Evolutionary conservation across 2,329 filamentous ascomycete genomes (phyloP), one percentile per base, ranked within the genome.

Genomic region (Pezicula carpinea): DNA sequence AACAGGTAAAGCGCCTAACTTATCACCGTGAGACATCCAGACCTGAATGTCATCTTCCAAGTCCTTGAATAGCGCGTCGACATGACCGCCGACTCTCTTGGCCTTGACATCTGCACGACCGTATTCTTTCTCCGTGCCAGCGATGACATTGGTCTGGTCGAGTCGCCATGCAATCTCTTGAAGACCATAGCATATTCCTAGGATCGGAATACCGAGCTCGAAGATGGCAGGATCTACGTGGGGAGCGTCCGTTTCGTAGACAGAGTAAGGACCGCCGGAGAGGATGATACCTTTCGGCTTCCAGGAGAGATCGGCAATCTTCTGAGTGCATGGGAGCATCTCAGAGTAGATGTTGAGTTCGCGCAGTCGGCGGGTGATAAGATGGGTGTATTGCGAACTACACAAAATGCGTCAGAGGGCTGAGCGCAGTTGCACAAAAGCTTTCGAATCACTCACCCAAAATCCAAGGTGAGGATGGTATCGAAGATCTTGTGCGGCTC

Each of bases 11-110:
- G 77, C 71, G 33, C 76, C 77, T 10, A 97, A 78, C 74, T 95
- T 95, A 69, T 96, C 90, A 49, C 83, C 84, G 65, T 97, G 92
- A 56, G 80, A 87, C 91, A 96, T 96, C 77, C 80, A 92, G 13
- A 88, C 73, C 49, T 86, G 76, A 59, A 88, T 75, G 43, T 80
- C 71, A 51, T 87, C 82, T 49, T 82, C 85, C 10, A 96, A 63
- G 14, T 83, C 88, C 22, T 80, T 75, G 66, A 96, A 96, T 18
- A 97, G 80, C 40, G 78, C 76, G 65, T 96, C 85, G 56, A 87
- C 83, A 60, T 89, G 82, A 40, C 71, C 65, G 53, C 73, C 69
- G 42, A 74, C 71, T 53, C 76, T 76, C 51, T 80, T 70, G 26
- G 87, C 75, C 50, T 75, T 79, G 44, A 95, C 63, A 33, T 57